Base-by-base conservation (phyloP, 2,329 filamentous ascomycete species). In the Didymella arachidicola region DNA sequence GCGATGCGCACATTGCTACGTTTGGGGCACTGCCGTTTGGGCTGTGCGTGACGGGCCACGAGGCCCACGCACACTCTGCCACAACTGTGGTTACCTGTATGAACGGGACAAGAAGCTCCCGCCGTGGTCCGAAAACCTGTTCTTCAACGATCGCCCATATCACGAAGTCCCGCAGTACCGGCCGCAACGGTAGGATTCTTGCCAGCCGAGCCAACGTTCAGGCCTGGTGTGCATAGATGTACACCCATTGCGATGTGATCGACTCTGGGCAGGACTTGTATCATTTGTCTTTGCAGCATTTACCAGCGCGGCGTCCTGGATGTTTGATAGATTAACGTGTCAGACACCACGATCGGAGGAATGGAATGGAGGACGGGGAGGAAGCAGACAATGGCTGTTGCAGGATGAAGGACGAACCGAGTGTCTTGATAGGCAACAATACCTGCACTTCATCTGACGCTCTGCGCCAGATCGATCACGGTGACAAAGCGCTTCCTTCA, bases 11-110 rank as follows among this genome's bases (percentile, higher is more conserved):
- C 94, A 98, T 77, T 99, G 95, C 77, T 84, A 84, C 60, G 87
- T 97, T 32, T 94, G 91, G 87, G 95, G 94, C 16, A 89, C 89
- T 47, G 90, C 92, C 27, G 92, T 97, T 8, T 99, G 95, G 95
- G 93, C 92, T 47, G 94, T 98, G 3, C 84, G 95, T 69, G 93
- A 98, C 78, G 95, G 95, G 25, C 95, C 95, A 14, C 83, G 86
- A 53, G 94, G 93, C 53, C 86, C 91, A 63, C 89, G 91, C 78
- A 90, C 91, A 29, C 86, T 98, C 4, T 98, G 94, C 80, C 91
- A 93, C 78, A 97, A 96, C 75, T 98, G 94, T 75, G 94, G 93
- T 56, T 89, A 93, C 67, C 80, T 94, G 19, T 97, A 91, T 75
- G 94, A 97, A 78, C 89, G 92, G 53, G 91, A 96, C 77, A 89